Percentiles rank a stretch among this genome's conserved stretches.
Evolutionary conservation across 345 rosid species (phyloP).

Genomic region (Arabidopsis thaliana): DNA sequence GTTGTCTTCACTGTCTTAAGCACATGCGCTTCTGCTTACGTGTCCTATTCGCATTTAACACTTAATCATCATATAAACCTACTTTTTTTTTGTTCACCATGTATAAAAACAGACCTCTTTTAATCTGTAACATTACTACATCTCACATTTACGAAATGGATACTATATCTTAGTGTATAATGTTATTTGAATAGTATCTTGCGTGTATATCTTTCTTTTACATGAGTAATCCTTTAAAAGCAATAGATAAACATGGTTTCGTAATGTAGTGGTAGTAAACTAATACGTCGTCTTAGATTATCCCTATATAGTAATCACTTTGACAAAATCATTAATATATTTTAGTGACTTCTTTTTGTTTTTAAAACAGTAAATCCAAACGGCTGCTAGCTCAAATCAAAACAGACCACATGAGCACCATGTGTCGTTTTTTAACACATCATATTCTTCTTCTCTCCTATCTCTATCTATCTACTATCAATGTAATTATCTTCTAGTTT

Average conservation of each 20-base stretch:
- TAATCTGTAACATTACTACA: constrained; percentile 5
- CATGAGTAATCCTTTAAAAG: background rate
- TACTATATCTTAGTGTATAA: background rate
- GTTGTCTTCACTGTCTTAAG: constrained; percentile 41
- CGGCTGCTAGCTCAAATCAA: constrained; percentile 32
- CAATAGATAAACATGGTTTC: background rate
- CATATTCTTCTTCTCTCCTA: constrained; percentile 12
- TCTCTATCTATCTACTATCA: constrained; percentile 9
- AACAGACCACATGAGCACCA: constrained; percentile 46
- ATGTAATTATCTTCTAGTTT: background rate
- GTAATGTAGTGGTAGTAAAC: constrained; percentile 15
- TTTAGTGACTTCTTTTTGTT: background rate
- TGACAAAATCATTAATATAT: background rate
- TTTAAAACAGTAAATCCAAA: constrained; percentile 40
- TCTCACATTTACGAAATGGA: constrained; percentile 3
- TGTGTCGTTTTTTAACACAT: constrained; percentile 27
- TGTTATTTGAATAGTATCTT: background rate
- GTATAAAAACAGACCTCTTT: background rate
- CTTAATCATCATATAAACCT: background rate
- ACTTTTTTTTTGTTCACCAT: background rate
- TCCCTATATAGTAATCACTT: background rate
- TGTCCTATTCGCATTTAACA: constrained; percentile 37
- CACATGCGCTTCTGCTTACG: constrained; percentile 48
- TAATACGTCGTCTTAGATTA: background rate
- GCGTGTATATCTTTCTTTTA: background rate